Conservation (phyloP, 345 rosid species). For the Melastoma malabathricum region DNA sequence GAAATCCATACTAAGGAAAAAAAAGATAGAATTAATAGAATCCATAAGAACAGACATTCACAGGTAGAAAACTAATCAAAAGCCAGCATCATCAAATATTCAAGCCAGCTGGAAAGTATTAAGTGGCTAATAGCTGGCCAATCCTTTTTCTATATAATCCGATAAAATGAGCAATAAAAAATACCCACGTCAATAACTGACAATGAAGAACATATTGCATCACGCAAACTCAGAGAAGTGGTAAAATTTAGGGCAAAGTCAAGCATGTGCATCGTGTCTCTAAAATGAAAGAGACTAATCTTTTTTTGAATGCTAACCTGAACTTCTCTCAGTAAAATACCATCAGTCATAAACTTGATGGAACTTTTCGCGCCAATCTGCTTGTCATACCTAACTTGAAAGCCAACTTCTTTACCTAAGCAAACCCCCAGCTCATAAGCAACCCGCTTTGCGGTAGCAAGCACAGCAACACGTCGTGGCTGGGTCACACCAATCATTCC, state of each 20-base stretch:
- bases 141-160: no score
- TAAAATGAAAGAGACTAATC: background rate
- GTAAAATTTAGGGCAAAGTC: background rate
- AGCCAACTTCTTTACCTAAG: constrained; percentile 86
- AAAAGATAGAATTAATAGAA: no score
- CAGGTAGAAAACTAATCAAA: no score
- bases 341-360: constrained; percentile 96
- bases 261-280: background rate
- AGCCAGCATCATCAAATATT: no score
- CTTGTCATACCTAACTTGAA: constrained; percentile 93
- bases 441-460: constrained; percentile 86
- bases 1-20: no score
- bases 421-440: constrained; percentile 80
- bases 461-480: constrained; percentile 95
- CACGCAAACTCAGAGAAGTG: no score
- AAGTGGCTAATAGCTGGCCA: no score
- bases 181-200: no score
- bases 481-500: constrained; percentile 90
- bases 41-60: no score
- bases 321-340: constrained; percentile 83
- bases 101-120: no score
- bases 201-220: no score
- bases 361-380: constrained; percentile 54
- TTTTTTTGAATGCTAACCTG: constrained; percentile 34
- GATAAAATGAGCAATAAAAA: no score